Conservation (phyloP, 1,284 basidiomycete genomes). For the Vanrija sp. region DNA sequence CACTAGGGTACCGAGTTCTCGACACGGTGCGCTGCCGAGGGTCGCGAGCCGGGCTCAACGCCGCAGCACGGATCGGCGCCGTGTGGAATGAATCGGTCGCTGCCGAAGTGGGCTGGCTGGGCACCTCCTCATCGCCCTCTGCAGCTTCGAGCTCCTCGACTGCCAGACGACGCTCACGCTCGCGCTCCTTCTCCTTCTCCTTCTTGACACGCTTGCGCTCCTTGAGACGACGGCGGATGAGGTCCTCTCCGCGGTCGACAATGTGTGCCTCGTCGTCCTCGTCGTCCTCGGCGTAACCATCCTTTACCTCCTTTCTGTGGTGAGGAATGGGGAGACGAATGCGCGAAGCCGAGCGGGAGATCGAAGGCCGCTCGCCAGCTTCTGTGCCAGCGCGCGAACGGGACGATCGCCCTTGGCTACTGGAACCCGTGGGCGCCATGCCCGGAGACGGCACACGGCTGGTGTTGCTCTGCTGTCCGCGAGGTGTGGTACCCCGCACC, state of each 20-base stretch:
- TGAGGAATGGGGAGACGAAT: conserved; percentile 3
- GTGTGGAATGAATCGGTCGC: not conserved
- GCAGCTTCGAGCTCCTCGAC: conserved; percentile 16
- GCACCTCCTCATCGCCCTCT: conserved; percentile 18
- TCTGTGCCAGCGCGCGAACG: not conserved
- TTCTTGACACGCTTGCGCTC: conserved; percentile 50
- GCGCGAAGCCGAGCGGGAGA: conserved; percentile 14
- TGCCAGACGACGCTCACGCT: conserved; percentile 16
- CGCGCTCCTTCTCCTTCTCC: conserved; percentile 33
- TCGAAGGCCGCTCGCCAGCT: not conserved
- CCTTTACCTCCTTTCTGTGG: conserved; percentile 2
- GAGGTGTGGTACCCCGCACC: not conserved
- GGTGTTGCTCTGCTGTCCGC: not conserved
- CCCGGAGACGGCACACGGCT: not conserved
- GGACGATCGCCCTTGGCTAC: not conserved
- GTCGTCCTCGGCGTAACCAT: conserved; percentile 2
- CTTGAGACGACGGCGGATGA: conserved; percentile 54
- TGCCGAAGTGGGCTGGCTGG: not conserved
- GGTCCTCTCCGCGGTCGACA: conserved; percentile 55
- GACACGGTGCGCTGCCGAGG: not conserved
- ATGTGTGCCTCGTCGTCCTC: conserved; percentile 53
- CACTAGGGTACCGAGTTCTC: not conserved
- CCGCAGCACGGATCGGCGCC: not conserved
- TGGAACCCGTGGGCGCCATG: not conserved
- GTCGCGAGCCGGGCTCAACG: not conserved